phyloP scores from a whole-genome alignment of 192 early-diverging fungal genomes.

The Coemansia sp. region DNA sequence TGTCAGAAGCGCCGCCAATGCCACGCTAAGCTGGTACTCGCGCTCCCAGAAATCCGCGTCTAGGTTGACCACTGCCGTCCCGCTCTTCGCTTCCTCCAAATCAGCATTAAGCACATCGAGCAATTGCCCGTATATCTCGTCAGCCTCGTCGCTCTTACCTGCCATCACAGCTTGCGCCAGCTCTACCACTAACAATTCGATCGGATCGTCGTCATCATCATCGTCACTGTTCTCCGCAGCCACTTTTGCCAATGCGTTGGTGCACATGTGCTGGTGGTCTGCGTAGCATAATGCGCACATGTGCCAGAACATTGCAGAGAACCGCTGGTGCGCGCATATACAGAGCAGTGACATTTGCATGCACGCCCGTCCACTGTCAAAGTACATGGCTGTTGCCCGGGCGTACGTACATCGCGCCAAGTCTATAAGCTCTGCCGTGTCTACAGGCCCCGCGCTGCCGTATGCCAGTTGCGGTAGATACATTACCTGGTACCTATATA shows the following conservation, averaged over 20 bases:
- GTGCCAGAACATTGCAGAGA: constrained; percentile 47
- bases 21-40: constrained; percentile 46
- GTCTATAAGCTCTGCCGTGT: constrained; percentile 8
- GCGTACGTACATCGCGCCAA: constrained; percentile 41
- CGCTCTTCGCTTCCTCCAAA: constrained; percentile 14
- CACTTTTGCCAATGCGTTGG: not conserved
- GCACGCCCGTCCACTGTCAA: constrained; percentile 37
- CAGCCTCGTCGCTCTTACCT: not conserved
- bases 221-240: constrained; percentile 1
- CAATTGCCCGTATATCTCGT: constrained; percentile 8
- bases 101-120: constrained; percentile 25
- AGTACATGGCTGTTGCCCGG: constrained; percentile 35
- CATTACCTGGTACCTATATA: constrained; percentile 51
- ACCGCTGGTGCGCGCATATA: constrained; percentile 19
- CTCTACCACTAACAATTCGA: constrained; percentile 30
- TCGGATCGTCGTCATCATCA: constrained; percentile 18
- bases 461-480: constrained; percentile 35
- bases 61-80: constrained; percentile 10
- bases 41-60: constrained; percentile 44
- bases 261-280: not conserved
- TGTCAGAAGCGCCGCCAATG: constrained; percentile 32
- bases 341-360: constrained; percentile 37
- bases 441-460: constrained; percentile 18
- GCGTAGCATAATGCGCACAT: constrained; percentile 39
- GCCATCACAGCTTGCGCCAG: constrained; percentile 17